Evolutionary conservation across 768 basidiomycete genomes (phyloP), one percentile per base, ranked within the genome.

Genomic region (Suillus variegatus): DNA sequence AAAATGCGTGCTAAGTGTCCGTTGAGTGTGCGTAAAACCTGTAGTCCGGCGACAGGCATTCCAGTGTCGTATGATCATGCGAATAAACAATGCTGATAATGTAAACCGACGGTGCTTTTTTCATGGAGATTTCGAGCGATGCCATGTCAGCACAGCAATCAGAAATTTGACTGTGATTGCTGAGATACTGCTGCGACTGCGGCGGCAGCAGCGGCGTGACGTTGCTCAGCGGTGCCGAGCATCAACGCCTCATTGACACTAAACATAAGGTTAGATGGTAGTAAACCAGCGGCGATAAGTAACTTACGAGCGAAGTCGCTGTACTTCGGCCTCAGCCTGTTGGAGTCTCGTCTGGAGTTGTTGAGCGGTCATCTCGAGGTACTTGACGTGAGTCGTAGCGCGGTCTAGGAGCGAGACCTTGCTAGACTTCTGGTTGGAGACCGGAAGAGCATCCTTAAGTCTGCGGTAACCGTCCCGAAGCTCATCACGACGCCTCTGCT

Each of bases 321-420:
- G 83, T 66, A 92, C 90, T 80, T 94, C 92, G 65, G 86, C 83
- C 78, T 94, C 92, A 67, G 91, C 89, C 75, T 86, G 83, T 78
- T 92, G 87, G 69, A 94, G 84, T 75, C 90, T 83, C 75, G 84
- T 85, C 82, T 92, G 91, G 70, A 91, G 81, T 72, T 91, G 88
- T 65, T 84, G 84, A 69, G 88, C 89, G 70, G 89, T 87, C 76
- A 89, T 86, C 82, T 95, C 92, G 72, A 95, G 89, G 71, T 92
- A 89, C 80, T 88, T 86, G 82, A 96, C 91, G 79, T 95, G 93
- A 62, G 87, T 88, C 68, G 92, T 92, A 49, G 94, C 92, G 73
- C 94, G 88, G 73, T 96, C 95, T 70, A 97, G 85, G 64, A 96
- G 82, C 67, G 89, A 92, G 62, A 94, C 92, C 81, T 97, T 97